phyloP scores from a whole-genome alignment of 192 early-diverging fungal genomes.

The Coemansia sp. region DNA sequence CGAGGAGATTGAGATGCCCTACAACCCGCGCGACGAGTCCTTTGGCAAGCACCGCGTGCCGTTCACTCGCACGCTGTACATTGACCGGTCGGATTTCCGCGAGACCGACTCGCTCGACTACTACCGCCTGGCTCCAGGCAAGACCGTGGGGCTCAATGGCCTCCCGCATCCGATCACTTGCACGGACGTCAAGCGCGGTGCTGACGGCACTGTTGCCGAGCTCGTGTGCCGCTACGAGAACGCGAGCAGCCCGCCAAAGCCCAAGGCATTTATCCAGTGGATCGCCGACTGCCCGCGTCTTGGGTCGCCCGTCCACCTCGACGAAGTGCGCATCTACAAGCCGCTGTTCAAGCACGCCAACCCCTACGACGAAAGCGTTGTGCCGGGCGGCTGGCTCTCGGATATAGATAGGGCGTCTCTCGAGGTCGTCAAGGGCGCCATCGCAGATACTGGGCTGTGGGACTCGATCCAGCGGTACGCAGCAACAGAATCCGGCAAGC shows the following conservation, averaged over 20 bases:
- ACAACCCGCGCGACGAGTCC: constrained; percentile 80
- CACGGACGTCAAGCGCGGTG: constrained; percentile 68
- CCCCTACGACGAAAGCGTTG: constrained; percentile 69
- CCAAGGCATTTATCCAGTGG: constrained; percentile 99
- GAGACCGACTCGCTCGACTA: constrained; percentile 89
- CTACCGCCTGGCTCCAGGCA: constrained; percentile 87
- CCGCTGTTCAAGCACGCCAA: constrained; percentile 87
- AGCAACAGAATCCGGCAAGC: constrained; percentile 32
- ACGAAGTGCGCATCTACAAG: constrained; percentile 80
- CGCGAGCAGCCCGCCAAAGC: constrained; percentile 59
- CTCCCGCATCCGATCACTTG: constrained; percentile 86
- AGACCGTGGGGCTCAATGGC: constrained; percentile 90
- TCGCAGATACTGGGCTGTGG: constrained; percentile 81
- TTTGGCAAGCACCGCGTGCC: constrained; percentile 86
- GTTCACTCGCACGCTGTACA: constrained; percentile 90
- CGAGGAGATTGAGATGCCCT: constrained; percentile 77
- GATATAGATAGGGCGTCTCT: constrained; percentile 84
- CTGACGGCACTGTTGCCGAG: constrained; percentile 75
- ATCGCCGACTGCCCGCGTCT: constrained; percentile 79
- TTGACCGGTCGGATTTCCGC: constrained; percentile 95
- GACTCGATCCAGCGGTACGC: constrained; percentile 54
- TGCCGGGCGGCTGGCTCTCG: constrained; percentile 83
- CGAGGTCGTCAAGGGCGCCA: constrained; percentile 57
- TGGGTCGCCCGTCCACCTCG: constrained; percentile 73
- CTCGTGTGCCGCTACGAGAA: constrained; percentile 78